phyloP scores from a whole-genome alignment of 2,329 filamentous ascomycete genomes.

The Ascochyta koolunga region DNA sequence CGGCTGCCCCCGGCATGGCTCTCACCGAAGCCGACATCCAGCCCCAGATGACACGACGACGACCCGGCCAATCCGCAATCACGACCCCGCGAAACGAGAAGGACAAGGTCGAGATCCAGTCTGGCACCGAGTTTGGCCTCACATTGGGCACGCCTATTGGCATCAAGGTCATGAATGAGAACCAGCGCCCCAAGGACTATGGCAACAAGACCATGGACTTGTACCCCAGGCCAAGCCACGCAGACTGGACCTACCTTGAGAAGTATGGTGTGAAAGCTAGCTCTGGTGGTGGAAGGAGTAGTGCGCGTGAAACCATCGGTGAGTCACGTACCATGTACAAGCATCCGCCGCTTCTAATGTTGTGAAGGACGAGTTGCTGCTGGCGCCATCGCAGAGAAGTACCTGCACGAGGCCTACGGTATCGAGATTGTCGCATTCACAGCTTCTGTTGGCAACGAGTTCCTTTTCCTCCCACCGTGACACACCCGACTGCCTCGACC shows the following conservation, averaged over 20 bases:
- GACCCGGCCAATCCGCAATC: slow-evolving; percentile 87
- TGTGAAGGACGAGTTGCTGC: slow-evolving; percentile 80
- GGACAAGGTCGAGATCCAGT: slow-evolving; percentile 89
- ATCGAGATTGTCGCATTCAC: slow-evolving; percentile 93
- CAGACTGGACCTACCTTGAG: slow-evolving; percentile 95
- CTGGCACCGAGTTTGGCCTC: slow-evolving; percentile 86
- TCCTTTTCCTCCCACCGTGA: slow-evolving; percentile 73
- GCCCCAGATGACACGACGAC: slow-evolving; percentile 87
- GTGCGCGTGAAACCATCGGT: slow-evolving; percentile 94
- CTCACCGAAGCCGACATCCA: slow-evolving; percentile 89
- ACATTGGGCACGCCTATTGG: slow-evolving; percentile 91
- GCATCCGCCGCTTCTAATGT: slow-evolving; percentile 17
- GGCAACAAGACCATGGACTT: slow-evolving; percentile 86
- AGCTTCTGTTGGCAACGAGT: slow-evolving; percentile 78
- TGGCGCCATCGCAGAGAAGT: slow-evolving; percentile 92
- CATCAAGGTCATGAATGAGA: slow-evolving; percentile 87
- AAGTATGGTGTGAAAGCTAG: slow-evolving; percentile 96
- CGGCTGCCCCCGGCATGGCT: slow-evolving; percentile 84
- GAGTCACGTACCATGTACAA: slow-evolving; percentile 12
- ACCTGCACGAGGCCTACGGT: slow-evolving; percentile 77
- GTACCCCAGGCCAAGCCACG: slow-evolving; percentile 90
- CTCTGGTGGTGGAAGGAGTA: slow-evolving; percentile 86
- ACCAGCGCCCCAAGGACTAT: slow-evolving; percentile 92
- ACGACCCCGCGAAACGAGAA: slow-evolving; percentile 94
- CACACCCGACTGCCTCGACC: slow-evolving; percentile 69